Evolutionary conservation across 495 filamentous ascomycete genomes (phyloP), one percentile per base, ranked within the genome.

Genomic region (Beverwykella pulmonaria): DNA sequence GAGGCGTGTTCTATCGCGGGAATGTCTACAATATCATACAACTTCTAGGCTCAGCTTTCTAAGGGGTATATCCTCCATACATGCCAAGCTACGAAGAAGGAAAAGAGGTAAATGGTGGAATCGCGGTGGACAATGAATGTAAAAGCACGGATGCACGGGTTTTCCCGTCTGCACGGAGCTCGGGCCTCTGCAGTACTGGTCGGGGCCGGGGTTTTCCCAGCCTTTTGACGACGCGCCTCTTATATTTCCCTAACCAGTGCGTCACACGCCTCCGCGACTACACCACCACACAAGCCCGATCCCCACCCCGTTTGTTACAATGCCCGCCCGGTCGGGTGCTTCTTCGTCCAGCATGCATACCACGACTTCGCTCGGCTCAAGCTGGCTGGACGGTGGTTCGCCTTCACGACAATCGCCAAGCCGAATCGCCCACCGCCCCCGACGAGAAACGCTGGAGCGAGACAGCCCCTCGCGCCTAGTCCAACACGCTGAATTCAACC

Each of bases 401-500:
- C 61, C 63, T 7, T 67, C 63, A 20, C 48, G 55, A 3, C 48
- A 54, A 22, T 69, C 66, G 5, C 59, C 66, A 5, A 30, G 15
- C n/a, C 53, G 66, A 15, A 58, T 59, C 27, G 29, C 30, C 49
- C 27, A 46, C 29, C 17, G 59, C 19, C 61, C 61, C 25, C 47
- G 48, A 62, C 41, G 46, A 46, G 41, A 50, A 14, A 26, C 44
- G 14, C 39, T 44, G 39, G 39, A 44, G 3, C 48, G 26, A 4
- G 55, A 65, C 15, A 70, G 67, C 54, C 55, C 67, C 36, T 55
- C 61, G 10, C 52, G 52, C 15, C 52, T 22, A 17, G 26, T 20
- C 26, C 52, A 50, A 19, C 39, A 44, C 17, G 25, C 48, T 26
- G 76, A 76, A 12, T 71, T 76, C 60, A 66, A 58, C 56, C 60